Evolutionary conservation across 208 protist genomes (phyloP).

Genomic region (Tritrichomonas musculus): DNA sequence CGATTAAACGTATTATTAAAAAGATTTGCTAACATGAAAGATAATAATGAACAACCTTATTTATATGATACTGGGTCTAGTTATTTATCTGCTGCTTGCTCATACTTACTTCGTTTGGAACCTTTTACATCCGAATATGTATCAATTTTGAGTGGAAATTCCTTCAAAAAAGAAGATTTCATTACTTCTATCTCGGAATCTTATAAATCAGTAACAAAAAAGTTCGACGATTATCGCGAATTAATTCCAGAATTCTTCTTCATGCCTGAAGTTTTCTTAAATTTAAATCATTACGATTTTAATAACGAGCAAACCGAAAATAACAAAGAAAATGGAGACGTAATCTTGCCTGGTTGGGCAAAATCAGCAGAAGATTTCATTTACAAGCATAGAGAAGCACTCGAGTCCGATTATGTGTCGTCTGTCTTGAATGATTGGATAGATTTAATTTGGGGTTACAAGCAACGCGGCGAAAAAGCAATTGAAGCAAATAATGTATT

Average conservation of each 20-base stretch:
- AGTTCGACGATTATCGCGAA: conserved; percentile 33
- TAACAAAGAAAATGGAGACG: conserved; percentile 41
- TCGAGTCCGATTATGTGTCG: background rate
- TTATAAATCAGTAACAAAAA: background rate
- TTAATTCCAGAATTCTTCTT: conserved; percentile 63
- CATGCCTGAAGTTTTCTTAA: conserved; percentile 54
- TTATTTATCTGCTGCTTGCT: background rate
- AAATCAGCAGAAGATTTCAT: background rate
- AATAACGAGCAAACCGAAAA: conserved; percentile 39
- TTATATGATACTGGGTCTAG: background rate
- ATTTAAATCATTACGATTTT: conserved; percentile 46
- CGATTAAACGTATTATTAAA: background rate
- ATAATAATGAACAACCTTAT: background rate
- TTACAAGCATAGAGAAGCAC: background rate
- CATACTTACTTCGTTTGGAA: background rate
- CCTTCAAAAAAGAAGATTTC: background rate
- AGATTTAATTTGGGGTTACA: background rate
- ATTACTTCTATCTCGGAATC: background rate
- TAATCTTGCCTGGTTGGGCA: background rate
- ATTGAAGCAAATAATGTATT: background rate
- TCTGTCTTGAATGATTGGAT: background rate
- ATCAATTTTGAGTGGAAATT: background rate
- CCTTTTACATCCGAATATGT: background rate
- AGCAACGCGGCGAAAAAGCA: background rate
- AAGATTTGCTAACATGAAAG: background rate